These are phyloP conservation scores for Mycena haematopus DNA, from an alignment of 768 basidiomycete species.

Conservation along the genomic window DNA sequence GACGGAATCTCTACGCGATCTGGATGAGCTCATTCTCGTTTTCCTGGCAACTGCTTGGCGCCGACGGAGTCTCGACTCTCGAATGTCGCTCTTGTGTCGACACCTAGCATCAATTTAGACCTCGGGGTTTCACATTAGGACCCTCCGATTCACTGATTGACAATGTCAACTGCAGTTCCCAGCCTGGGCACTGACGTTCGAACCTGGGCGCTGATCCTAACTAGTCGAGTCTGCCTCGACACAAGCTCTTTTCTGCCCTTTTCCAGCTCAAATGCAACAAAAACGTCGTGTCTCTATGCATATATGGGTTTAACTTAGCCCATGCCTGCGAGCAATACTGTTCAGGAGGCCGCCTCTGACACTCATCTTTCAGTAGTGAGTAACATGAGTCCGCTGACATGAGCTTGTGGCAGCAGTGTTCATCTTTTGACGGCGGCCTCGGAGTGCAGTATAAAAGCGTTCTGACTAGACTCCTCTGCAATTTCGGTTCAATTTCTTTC, in stretches of 20 bases:
- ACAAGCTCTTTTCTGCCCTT: not conserved
- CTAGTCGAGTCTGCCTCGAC: not conserved
- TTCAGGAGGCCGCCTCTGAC: not conserved
- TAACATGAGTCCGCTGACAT: conserved; percentile 15
- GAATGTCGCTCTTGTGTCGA: not conserved
- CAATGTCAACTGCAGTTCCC: not conserved
- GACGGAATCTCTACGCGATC: not conserved
- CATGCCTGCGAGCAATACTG: not conserved
- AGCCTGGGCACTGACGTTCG: conserved; percentile 16
- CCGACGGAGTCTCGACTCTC: not conserved
- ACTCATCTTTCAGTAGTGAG: conserved; percentile 3
- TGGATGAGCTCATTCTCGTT: not conserved
- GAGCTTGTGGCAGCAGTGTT: conserved; percentile 6
- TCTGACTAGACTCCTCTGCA: not conserved
- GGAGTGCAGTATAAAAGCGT: conserved; percentile 18
- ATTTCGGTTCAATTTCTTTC: conserved; percentile 20
- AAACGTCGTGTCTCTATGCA: no score
- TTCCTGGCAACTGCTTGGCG: no score
- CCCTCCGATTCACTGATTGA: conserved; percentile 15
- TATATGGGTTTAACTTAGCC: not conserved
- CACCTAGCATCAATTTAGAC: not conserved
- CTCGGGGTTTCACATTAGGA: not conserved
- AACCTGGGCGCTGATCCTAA: conserved; percentile 28
- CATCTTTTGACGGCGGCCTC: conserved; percentile 8
- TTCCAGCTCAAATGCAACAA: not conserved